A percentile compares a stretch with the other conserved stretches of the same genome.
phyloP scores from a whole-genome alignment of 129 eudicot genomes.

The Escallonia herrerae region DNA sequence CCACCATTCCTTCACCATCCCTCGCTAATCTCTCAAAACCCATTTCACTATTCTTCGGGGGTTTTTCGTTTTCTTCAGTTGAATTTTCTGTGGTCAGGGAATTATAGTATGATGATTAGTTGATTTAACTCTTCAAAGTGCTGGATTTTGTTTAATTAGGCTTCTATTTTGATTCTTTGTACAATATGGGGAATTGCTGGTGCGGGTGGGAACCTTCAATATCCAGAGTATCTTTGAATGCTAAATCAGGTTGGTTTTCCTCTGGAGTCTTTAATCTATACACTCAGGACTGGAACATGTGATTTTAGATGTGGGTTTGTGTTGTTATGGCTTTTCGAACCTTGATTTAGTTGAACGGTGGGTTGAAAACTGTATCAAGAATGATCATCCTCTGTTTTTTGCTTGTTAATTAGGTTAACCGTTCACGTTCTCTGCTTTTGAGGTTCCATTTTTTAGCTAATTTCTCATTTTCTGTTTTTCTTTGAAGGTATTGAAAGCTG shows the following conservation, averaged over 20 bases:
- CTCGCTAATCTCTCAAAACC: not conserved
- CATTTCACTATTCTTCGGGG: slow-evolving; percentile 11
- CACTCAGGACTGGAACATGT: no score
- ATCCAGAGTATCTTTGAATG: slow-evolving; percentile 53
- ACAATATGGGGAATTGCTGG: slow-evolving; percentile 65
- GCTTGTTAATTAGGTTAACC: not conserved
- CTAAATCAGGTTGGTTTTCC: slow-evolving; percentile 50
- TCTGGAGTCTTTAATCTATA: not conserved
- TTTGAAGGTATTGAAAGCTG: not conserved
- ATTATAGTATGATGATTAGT: not conserved
- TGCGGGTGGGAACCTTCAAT: slow-evolving; percentile 57
- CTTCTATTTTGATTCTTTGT: not conserved
- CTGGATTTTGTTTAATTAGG: not conserved
- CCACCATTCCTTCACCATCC: not conserved
- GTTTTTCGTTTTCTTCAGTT: slow-evolving; percentile 10
- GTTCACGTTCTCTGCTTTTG: not conserved
- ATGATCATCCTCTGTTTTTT: slow-evolving; percentile 4
- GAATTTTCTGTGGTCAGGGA: no score
- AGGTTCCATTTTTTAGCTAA: not conserved
- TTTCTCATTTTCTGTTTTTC: not conserved
- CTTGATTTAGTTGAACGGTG: no score
- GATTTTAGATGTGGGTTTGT: not conserved
- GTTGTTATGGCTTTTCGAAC: not conserved
- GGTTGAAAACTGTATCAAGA: no score
- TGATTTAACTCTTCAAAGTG: not conserved